Evolutionary conservation across 306 rosid species (phyloP), one percentile per base, ranked within the genome.

Genomic region (Leucaena leucocephala): DNA sequence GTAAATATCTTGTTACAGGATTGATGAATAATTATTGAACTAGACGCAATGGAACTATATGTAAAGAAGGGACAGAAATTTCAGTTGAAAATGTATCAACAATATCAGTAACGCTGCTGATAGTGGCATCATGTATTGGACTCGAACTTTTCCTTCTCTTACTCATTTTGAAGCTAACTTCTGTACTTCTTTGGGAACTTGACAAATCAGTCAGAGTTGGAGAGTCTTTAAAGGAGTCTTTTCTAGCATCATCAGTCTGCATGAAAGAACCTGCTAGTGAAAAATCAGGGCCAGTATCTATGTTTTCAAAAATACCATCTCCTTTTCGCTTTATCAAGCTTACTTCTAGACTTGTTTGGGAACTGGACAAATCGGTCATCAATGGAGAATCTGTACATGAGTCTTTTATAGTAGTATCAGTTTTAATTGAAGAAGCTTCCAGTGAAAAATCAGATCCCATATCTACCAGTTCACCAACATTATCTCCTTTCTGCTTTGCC

Each of bases 101-200:
- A 71, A 78, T 63, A 71, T 45, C 72, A 50, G 54, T 75, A 50
- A 69, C 72, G 68, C 61, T 80, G 76, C 54, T 81, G 80, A 82
- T 67, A 58, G 19, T 22, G 50, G 68, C 63, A 55, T 72, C 35
- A 78, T 62, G 34, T 62, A 19, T 54, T 40, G 71, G 44, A 52
- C 74, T 85, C 75, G 3, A 5, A 76, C 43, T 63, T 77, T 83
- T 87, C 64, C 72, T 80, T 58, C 34, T 66, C 34, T 45, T 67
- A 54, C 77, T 71, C 76, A 59, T 33, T 13, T 27, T 71, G 13
- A 27, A 78, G 72, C 73, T 66, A 17, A 39, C 59, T 68, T 74
- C 90, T 14, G 65, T 61, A 76, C 35, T 71, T 52, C 5, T 50
- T 68, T 68, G 36, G n/a, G 72, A 9, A 68, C 72, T 68, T 6